A percentile compares a stretch with the other conserved stretches of the same genome.
phyloP scores from a whole-genome alignment of 2,329 filamentous ascomycete genomes.

The Fusarium falciforme region DNA sequence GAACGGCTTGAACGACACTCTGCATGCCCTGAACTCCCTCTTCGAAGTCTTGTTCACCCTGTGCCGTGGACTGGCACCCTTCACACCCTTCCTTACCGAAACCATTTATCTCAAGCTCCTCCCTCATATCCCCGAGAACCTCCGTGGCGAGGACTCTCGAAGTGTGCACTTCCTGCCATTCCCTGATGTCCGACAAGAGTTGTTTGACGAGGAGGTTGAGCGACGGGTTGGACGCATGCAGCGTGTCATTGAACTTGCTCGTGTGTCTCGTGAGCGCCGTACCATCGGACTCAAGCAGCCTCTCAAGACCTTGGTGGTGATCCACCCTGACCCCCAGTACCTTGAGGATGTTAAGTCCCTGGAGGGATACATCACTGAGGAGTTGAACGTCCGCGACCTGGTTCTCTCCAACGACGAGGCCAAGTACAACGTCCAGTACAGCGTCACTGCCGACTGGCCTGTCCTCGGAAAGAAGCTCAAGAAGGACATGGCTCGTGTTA shows the following conservation, averaged over 20 bases:
- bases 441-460: slow-evolving; percentile 91
- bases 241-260: slow-evolving; percentile 89
- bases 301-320: slow-evolving; percentile 87
- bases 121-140: slow-evolving; percentile 80
- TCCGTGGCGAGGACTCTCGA: slow-evolving; percentile 77
- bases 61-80: slow-evolving; percentile 88
- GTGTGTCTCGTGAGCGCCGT: slow-evolving; percentile 86
- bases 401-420: slow-evolving; percentile 87
- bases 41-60: slow-evolving; percentile 94
- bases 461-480: slow-evolving; percentile 96
- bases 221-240: slow-evolving; percentile 92
- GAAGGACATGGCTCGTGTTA: slow-evolving; percentile 91
- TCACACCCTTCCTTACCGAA: slow-evolving; percentile 95
- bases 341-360: slow-evolving; percentile 88
- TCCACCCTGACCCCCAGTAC: slow-evolving; percentile 85
- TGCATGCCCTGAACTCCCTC: slow-evolving; percentile 91
- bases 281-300: slow-evolving; percentile 91
- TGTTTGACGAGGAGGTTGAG: slow-evolving; percentile 89
- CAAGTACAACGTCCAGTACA: slow-evolving; percentile 93
- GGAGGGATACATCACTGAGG: slow-evolving; percentile 89
- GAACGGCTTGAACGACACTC: slow-evolving; percentile 84
- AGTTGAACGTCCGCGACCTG: slow-evolving; percentile 89
- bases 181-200: slow-evolving; percentile 86
- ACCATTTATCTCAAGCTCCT: slow-evolving; percentile 90
- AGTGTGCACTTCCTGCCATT: slow-evolving; percentile 94